These are phyloP conservation scores for Rostrohypoxylon terebratum DNA, from an alignment of 495 filamentous ascomycete species.

Conservation along the genomic window DNA sequence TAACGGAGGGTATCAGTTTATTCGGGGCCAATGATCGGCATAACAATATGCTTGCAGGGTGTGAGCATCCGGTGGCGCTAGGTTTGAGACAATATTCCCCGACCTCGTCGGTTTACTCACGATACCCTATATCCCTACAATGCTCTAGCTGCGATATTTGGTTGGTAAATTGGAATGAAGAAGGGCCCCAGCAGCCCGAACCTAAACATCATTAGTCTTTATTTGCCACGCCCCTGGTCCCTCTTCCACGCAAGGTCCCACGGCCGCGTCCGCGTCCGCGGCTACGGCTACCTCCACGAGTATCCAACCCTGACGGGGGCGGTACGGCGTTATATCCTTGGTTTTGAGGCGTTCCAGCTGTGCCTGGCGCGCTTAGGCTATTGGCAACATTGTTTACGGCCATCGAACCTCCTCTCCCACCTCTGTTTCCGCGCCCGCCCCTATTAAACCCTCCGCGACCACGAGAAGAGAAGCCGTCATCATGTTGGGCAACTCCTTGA, in stretches of 20 bases:
- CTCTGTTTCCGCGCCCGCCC: slow-evolving; percentile 45
- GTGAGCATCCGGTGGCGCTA: not conserved
- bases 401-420: slow-evolving; percentile 48
- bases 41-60: not conserved
- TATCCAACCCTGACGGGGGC: slow-evolving; percentile 76
- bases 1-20: not conserved
- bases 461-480: slow-evolving; percentile 35
- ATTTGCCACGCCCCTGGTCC: slow-evolving; percentile 44
- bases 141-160: not conserved
- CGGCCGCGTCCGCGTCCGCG: slow-evolving; percentile 60
- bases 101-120: too few species aligned
- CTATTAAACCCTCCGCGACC: slow-evolving; percentile 48
- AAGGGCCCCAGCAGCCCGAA: not conserved
- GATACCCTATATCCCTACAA: not conserved
- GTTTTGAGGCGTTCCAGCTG: slow-evolving; percentile 49
- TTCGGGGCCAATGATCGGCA: not conserved
- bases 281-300: slow-evolving; percentile 66
- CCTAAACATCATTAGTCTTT: slow-evolving; percentile 17
- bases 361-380: slow-evolving; percentile 42
- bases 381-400: slow-evolving; percentile 43
- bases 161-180: not conserved
- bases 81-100: not conserved
- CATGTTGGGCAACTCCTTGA: slow-evolving; percentile 33
- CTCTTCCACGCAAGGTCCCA: slow-evolving; percentile 50
- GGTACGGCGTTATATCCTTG: slow-evolving; percentile 79